phyloP scores from a whole-genome alignment of 148 eudicot genomes.

The Agrostemma githago region DNA sequence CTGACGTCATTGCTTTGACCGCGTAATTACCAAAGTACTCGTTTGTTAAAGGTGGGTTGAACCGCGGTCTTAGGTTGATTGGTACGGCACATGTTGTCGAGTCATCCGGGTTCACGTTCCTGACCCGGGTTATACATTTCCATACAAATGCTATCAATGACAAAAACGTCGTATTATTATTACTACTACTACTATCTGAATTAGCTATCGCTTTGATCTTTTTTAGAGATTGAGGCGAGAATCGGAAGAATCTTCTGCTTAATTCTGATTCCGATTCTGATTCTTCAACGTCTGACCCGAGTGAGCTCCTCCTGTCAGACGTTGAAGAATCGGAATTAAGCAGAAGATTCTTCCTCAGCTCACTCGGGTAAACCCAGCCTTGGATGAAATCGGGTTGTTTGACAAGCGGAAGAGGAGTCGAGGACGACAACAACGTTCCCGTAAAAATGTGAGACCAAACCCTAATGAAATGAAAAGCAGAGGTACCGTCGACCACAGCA shows the following conservation, averaged over 20 bases:
- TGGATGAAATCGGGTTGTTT: neutral
- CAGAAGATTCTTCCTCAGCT: slow-evolving; percentile 7
- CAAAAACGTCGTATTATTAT: neutral
- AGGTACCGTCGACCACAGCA: neutral
- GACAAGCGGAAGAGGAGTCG: neutral
- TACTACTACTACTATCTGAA: neutral
- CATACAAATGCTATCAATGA: slow-evolving; percentile 17
- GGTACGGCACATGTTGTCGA: slow-evolving; percentile 62
- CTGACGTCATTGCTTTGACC: slow-evolving; percentile 25
- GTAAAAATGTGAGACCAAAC: neutral
- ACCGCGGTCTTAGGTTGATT: slow-evolving; percentile 50
- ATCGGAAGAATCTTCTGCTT: slow-evolving; percentile 22
- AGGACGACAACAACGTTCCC: neutral
- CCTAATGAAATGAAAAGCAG: neutral
- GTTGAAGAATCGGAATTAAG: neutral
- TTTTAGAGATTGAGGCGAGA: slow-evolving; percentile 3
- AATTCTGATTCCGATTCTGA: neutral
- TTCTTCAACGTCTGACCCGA: neutral
- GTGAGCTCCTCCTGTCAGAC: neutral
- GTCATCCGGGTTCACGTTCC: slow-evolving; percentile 24
- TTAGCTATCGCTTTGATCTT: slow-evolving; percentile 25
- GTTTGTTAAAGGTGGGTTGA: slow-evolving; percentile 46
- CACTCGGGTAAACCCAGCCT: neutral
- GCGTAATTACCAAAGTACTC: slow-evolving; percentile 58
- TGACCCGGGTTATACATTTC: slow-evolving; percentile 15